A percentile compares a stretch with the other conserved stretches of the same genome.
phyloP scores from a whole-genome alignment of 306 rosid genomes.

The Lotus japonicus region DNA sequence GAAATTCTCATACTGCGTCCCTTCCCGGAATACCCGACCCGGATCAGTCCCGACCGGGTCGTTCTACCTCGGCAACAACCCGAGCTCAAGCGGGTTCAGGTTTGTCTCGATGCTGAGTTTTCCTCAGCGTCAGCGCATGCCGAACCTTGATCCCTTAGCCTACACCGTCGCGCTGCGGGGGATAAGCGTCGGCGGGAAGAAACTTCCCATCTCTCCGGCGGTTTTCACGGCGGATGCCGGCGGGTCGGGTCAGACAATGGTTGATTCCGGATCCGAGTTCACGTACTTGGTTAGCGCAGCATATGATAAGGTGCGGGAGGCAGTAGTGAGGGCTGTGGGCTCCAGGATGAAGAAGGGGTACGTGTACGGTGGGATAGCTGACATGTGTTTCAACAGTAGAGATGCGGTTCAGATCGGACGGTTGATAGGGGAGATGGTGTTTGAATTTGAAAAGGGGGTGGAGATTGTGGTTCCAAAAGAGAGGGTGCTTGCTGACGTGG shows the following conservation, averaged over 20 bases:
- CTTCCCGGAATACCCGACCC: slow-evolving; percentile 28
- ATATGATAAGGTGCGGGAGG: slow-evolving; percentile 50
- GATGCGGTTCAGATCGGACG: slow-evolving; percentile 45
- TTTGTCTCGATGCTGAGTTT: slow-evolving; percentile 47
- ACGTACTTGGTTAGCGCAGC: slow-evolving; percentile 67
- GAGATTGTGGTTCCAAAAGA: slow-evolving; percentile 54
- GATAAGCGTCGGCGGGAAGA: slow-evolving; percentile 44
- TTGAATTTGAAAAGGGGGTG: slow-evolving; percentile 67
- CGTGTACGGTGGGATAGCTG: slow-evolving; percentile 58
- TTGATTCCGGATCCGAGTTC: slow-evolving; percentile 86
- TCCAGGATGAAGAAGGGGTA: slow-evolving; percentile 52
- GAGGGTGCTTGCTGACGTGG: slow-evolving; percentile 54
- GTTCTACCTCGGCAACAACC: slow-evolving; percentile 70
- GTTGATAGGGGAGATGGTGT: slow-evolving; percentile 59
- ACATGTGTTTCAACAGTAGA: slow-evolving; percentile 62
- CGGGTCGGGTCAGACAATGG: slow-evolving; percentile 89
- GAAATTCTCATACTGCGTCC: slow-evolving; percentile 81
- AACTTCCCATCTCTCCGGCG: slow-evolving; percentile 31
- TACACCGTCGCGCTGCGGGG: slow-evolving; percentile 61
- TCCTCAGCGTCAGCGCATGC: slow-evolving; percentile 50
- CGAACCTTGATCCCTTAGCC: slow-evolving; percentile 75
- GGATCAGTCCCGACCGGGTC: slow-evolving; percentile 49
- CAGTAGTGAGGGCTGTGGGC: slow-evolving; percentile 56
- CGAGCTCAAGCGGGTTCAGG: slow-evolving; percentile 37
- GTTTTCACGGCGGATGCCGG: slow-evolving; percentile 51